Evolutionary conservation across 176 grass and related monocot genomes (phyloP).

Genomic region (Secale cereale): DNA sequence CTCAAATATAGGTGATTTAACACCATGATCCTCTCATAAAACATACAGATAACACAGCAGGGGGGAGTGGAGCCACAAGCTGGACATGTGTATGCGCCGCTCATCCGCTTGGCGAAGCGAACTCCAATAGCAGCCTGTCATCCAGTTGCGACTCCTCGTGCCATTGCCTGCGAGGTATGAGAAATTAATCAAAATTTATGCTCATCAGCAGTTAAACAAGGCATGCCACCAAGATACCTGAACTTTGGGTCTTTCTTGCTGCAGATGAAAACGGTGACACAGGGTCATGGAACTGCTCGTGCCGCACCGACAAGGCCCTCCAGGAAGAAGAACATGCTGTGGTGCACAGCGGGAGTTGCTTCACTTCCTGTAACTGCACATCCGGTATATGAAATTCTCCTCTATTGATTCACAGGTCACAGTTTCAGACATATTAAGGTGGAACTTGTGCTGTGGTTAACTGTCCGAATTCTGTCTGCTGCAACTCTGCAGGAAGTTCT

Average conservation of each 20-base stretch:
- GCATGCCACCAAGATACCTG: background rate
- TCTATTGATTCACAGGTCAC: background rate
- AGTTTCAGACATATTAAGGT: background rate
- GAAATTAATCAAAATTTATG: background rate
- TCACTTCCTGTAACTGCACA: slow-evolving; percentile 93
- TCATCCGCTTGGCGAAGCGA: slow-evolving; percentile 34
- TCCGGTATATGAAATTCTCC: slow-evolving; percentile 38
- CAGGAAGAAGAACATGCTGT: slow-evolving; percentile 10
- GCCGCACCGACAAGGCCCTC: slow-evolving; percentile 21
- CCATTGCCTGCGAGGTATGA: slow-evolving; percentile 62
- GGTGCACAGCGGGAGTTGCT: slow-evolving; percentile 42
- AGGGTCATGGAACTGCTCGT: slow-evolving; percentile 82
- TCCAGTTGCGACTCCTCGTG: slow-evolving; percentile 81
- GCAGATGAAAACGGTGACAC: slow-evolving; percentile 27
- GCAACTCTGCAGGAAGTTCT: slow-evolving; percentile 42
- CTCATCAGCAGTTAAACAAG: background rate
- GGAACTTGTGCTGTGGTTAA: background rate
- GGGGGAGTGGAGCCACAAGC: slow-evolving; percentile 26
- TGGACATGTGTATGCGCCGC: slow-evolving; percentile 71
- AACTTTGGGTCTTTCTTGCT: background rate
- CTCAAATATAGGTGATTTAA: background rate
- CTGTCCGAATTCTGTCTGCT: slow-evolving; percentile 22
- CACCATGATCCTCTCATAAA: background rate
- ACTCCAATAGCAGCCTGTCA: slow-evolving; percentile 30
- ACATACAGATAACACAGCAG: slow-evolving; percentile 19